Evolutionary conservation across 2,329 filamentous ascomycete genomes (phyloP), one percentile per base, ranked within the genome.

Genomic region (Microdochium paspali): DNA sequence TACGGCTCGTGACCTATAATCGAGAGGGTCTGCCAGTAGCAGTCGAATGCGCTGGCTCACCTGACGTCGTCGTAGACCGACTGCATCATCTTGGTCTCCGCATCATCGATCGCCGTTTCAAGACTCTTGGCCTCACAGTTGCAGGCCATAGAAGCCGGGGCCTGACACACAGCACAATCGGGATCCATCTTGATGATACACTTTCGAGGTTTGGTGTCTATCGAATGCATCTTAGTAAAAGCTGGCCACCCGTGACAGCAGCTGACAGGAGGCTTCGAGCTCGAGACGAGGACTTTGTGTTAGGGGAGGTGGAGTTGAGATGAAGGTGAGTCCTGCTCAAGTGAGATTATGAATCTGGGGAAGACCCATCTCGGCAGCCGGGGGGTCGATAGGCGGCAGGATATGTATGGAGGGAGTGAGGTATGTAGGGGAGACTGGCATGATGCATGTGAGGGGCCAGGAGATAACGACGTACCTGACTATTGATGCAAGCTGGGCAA

Each of bases 81-180:
- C 56, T 74, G 70, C 79, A 85, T 82, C 71, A 84, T 79, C 42
- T 73, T 71, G 46, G 71, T 66, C 62, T 85, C 82, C 49, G 81
- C 80, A 60, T 84, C 79, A 51, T 72, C 71, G 40, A 85, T 70
- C 50, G 81, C 80, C 48, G 75, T 65, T 54, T 84, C 80, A 25
- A 85, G 71, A 24, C 79, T 77, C 56, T 79, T 81, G 46, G 78
- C 77, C 67, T 85, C 82, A 60, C 82, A 85, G 54, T 82, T 79
- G 62, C 82, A 85, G 51, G 68, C 71, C 55, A 73, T 60, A 39
- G 68, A 70, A 43, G 80, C 79, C 51, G 81, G 79, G 52, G 74
- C 72, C 58, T 72, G 71, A 63, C 82, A 85, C 59, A 85, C 80
- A 46, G 81, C 81, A 64, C 82, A 85, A 65, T 84, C 79, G 40